A percentile compares a stretch with the other conserved stretches of the same genome.
Evolutionary conservation across 2,329 filamentous ascomycete species (phyloP).

Genomic region (Dactylellina cionopaga): DNA sequence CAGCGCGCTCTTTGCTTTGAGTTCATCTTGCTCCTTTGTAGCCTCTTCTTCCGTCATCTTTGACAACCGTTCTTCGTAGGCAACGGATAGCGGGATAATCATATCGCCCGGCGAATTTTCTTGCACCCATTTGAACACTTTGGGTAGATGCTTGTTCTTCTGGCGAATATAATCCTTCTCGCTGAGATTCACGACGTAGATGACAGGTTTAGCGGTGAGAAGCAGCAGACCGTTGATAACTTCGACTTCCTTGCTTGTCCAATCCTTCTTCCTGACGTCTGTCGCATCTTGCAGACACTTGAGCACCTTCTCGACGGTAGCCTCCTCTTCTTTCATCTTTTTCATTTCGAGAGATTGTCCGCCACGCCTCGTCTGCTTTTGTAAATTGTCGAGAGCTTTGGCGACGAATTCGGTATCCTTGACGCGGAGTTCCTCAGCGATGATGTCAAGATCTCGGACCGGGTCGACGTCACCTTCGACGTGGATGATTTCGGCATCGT

Average conservation of each 20-base stretch:
- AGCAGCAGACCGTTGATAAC: slow-evolving; percentile 97
- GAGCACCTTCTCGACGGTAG: slow-evolving; percentile 89
- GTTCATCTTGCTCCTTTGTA: slow-evolving; percentile 85
- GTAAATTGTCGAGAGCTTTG: slow-evolving; percentile 89
- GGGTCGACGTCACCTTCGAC: slow-evolving; percentile 99
- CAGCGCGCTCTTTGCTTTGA: slow-evolving; percentile 85
- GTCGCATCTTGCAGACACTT: slow-evolving; percentile 79
- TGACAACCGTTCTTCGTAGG: slow-evolving; percentile 90
- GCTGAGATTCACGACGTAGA: slow-evolving; percentile 95
- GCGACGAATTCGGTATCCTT: slow-evolving; percentile 99
- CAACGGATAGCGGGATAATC: slow-evolving; percentile 91
- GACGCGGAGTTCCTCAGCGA: slow-evolving; percentile 92
- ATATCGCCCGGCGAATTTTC: slow-evolving; percentile 86
- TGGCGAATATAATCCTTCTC: slow-evolving; percentile 97
- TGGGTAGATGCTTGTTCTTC: slow-evolving; percentile 98
- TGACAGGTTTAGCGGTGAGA: slow-evolving; percentile 93
- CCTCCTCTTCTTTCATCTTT: slow-evolving; percentile 94
- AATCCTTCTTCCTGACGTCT: slow-evolving; percentile 89
- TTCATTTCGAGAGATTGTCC: slow-evolving; percentile 97
- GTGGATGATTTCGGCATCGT: slow-evolving; percentile 99
- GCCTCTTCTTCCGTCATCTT: slow-evolving; percentile 80
- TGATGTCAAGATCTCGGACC: slow-evolving; percentile 91
- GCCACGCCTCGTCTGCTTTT: slow-evolving; percentile 93
- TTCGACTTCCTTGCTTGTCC: slow-evolving; percentile 95
- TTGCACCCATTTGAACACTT: slow-evolving; percentile 96